Evolutionary conservation across 768 basidiomycete species (phyloP).

Genomic region (Auricularia sp.): DNA sequence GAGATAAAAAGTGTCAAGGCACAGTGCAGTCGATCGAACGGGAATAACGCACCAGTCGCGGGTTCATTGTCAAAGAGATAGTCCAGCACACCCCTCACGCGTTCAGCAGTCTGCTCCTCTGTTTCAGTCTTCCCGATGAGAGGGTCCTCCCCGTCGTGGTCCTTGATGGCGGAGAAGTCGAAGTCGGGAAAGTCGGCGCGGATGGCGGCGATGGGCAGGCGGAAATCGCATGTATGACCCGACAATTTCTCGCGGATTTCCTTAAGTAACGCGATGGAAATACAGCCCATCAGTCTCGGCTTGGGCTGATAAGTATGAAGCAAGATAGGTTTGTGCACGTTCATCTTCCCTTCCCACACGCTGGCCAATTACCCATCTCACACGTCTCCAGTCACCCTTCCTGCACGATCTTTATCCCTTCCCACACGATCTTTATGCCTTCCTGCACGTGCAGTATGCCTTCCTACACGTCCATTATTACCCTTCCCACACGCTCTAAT

Average conservation of each 20-base stretch:
- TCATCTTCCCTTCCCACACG: too few relatives aligned
- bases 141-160: not conserved
- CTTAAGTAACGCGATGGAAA: not conserved
- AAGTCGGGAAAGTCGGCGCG: not conserved
- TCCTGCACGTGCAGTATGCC: too few relatives aligned
- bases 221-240: not conserved
- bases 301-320: too few relatives aligned
- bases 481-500: too few relatives aligned
- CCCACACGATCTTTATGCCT: too few relatives aligned
- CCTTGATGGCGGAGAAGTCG: not conserved
- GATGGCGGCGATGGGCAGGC: not conserved
- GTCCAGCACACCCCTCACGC: not conserved
- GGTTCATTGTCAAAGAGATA: not conserved
- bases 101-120: not conserved
- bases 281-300: too few relatives aligned
- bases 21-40: not conserved
- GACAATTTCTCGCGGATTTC: not conserved
- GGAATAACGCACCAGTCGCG: not conserved
- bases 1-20: not conserved
- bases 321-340: too few relatives aligned
- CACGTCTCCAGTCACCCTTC: too few relatives aligned
- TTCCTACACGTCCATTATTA: too few relatives aligned
- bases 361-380: too few relatives aligned
- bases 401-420: too few relatives aligned
- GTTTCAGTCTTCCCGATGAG: not conserved